phyloP scores from a whole-genome alignment of 2,329 filamentous ascomycete species.

The Zopfia rhizophila region DNA sequence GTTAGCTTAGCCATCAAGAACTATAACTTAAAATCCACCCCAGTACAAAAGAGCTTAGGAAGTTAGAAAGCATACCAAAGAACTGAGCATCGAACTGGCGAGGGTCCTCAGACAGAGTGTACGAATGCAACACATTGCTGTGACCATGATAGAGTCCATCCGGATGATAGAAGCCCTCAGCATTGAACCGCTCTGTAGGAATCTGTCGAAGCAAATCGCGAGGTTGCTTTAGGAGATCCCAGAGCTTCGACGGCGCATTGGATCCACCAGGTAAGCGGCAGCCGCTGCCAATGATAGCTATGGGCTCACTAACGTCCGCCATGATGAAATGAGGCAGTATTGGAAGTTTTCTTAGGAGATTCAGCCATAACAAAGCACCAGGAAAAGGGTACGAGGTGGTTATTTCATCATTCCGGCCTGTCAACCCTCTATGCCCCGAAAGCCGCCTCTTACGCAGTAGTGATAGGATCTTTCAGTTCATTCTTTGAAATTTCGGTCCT shows the following conservation, averaged over 20 bases:
- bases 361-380: no score
- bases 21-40: constrained; percentile 8
- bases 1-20: constrained; percentile 11
- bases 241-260: constrained; percentile 44
- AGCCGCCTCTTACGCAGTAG: no score
- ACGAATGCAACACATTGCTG: constrained; percentile 33
- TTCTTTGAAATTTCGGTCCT: no score
- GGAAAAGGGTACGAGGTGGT: no score
- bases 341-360: no score
- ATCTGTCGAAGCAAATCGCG: constrained; percentile 40
- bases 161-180: constrained; percentile 36
- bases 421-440: no score
- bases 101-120: constrained; percentile 29
- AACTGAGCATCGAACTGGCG: constrained; percentile 30
- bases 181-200: constrained; percentile 42
- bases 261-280: constrained; percentile 50
- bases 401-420: no score
- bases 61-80: no score
- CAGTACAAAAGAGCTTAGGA: constrained; percentile 10
- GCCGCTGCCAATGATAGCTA: constrained; percentile 51
- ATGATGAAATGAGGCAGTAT: no score
- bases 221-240: constrained; percentile 43
- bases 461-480: no score
- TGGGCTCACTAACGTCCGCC: no score
- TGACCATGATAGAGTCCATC: constrained; percentile 41